Conservation (phyloP, 78 protist genomes). For the Mastigamoeba balamuthi region DNA sequence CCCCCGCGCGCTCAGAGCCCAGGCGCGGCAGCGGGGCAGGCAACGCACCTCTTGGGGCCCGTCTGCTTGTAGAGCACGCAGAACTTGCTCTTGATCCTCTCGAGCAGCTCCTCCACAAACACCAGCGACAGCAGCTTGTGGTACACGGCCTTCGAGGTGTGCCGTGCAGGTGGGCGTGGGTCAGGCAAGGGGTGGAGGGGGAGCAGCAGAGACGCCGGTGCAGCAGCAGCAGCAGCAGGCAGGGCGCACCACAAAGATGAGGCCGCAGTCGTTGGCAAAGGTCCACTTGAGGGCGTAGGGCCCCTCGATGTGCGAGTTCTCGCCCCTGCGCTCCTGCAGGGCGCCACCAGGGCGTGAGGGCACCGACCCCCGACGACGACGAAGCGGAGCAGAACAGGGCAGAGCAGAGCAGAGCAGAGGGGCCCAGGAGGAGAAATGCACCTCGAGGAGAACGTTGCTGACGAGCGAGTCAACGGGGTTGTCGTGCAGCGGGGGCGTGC, state of each 20-base stretch:
- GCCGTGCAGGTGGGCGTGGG: background rate
- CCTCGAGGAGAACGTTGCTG: slow-evolving; percentile 19
- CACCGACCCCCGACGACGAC: too few relatives aligned
- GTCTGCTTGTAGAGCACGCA: too few relatives aligned
- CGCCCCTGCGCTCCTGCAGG: slow-evolving; percentile 23
- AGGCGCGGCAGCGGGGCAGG: too few relatives aligned
- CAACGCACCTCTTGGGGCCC: too few relatives aligned
- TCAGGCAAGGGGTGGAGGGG: too few relatives aligned
- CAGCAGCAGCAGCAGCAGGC: too few relatives aligned
- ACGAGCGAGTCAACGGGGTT: slow-evolving; percentile 35
- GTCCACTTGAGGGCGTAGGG: slow-evolving; percentile 56
- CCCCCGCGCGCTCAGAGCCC: too few relatives aligned
- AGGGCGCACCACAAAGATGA: slow-evolving; percentile 40
- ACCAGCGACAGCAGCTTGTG: slow-evolving; percentile 42
- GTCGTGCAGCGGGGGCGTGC: slow-evolving; percentile 15
- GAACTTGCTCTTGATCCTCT: slow-evolving; percentile 24
- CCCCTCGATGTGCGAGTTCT: slow-evolving; percentile 32
- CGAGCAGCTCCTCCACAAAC: slow-evolving; percentile 50
- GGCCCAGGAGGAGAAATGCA: background rate
- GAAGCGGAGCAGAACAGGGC: too few relatives aligned
- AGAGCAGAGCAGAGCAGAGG: too few relatives aligned
- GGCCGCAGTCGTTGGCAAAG: slow-evolving; percentile 41
- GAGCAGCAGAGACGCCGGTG: too few relatives aligned
- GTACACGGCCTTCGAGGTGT: slow-evolving; percentile 30
- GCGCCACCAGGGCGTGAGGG: too few relatives aligned